A percentile compares a stretch with the other conserved stretches of the same genome.
Evolutionary conservation across 371 early-diverging fungal species (phyloP).

Genomic region (Mucor ambiguus): DNA sequence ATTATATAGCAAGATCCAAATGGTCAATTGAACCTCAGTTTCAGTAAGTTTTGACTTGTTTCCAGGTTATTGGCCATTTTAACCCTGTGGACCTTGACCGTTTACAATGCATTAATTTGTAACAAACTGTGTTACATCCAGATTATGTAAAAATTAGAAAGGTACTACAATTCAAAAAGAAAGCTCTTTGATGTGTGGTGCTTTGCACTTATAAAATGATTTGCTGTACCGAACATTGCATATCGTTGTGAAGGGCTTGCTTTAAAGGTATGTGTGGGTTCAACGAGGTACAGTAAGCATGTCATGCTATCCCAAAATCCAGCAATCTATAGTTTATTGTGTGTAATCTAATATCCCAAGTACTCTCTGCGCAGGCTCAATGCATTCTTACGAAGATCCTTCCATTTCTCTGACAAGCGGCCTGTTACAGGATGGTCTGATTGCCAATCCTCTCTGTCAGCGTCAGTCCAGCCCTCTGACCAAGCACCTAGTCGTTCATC

Average conservation of each 20-base stretch:
- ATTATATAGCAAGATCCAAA: background rate
- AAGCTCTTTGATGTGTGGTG: background rate
- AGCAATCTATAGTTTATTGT: background rate
- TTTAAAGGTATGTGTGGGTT: background rate
- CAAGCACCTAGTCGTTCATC: conserved; percentile 37
- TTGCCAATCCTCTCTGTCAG: conserved; percentile 18
- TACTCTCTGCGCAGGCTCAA: conserved; percentile 26
- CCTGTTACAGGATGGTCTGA: conserved; percentile 31
- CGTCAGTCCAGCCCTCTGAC: conserved; percentile 33
- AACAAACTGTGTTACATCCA: background rate
- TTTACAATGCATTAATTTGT: background rate
- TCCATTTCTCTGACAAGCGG: conserved; percentile 31
- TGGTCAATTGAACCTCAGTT: conserved; percentile 3
- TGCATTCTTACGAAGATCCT: conserved; percentile 26
- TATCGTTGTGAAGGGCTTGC: background rate
- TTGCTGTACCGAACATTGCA: background rate
- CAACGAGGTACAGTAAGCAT: background rate
- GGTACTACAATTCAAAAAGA: background rate
- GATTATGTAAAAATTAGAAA: background rate
- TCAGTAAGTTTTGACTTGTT: background rate
- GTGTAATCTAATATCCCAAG: conserved; percentile 36
- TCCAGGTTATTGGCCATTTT: background rate
- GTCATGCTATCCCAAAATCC: background rate
- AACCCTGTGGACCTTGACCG: background rate
- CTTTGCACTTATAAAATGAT: background rate